phyloP scores from a whole-genome alignment of 1,284 basidiomycete genomes.

The Pseudozyma thailandica region DNA sequence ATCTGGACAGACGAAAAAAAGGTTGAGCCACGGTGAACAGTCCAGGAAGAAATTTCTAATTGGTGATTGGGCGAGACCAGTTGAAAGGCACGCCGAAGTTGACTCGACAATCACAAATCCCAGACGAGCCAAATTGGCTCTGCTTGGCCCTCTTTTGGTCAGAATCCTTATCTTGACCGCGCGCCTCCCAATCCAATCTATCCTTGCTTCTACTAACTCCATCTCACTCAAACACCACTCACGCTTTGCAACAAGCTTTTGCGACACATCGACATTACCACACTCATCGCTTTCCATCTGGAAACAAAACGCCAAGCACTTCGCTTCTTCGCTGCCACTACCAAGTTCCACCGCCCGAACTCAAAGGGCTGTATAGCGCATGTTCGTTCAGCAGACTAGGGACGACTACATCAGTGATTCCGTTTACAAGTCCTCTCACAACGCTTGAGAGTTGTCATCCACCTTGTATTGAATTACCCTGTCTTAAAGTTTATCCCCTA shows the following conservation, averaged over 20 bases:
- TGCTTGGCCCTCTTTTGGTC: neutral
- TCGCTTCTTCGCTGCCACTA: neutral
- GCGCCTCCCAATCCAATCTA: neutral
- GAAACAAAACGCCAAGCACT: slow-evolving; percentile 1
- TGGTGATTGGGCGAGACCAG: neutral
- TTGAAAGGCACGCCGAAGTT: too few species aligned
- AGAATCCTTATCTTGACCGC: neutral
- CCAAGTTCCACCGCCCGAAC: slow-evolving; percentile 24
- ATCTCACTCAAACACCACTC: neutral
- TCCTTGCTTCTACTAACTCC: neutral
- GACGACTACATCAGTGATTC: slow-evolving; percentile 67
- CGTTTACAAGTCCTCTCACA: slow-evolving; percentile 56
- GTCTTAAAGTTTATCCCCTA: slow-evolving; percentile 17
- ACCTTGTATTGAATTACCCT: slow-evolving; percentile 5
- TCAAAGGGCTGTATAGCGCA: slow-evolving; percentile 50
- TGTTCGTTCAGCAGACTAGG: slow-evolving; percentile 61
- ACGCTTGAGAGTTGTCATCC: slow-evolving; percentile 32
- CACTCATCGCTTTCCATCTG: neutral
- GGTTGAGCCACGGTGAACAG: neutral
- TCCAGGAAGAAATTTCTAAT: slow-evolving; percentile 9
- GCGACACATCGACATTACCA: too few species aligned
- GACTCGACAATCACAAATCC: neutral
- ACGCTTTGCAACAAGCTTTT: neutral
- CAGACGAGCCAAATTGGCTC: neutral
- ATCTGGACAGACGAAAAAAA: neutral